These are phyloP conservation scores for Boletus pseudo-olivaceus DNA, from an alignment of 768 basidiomycete species.

Conservation along the genomic window DNA sequence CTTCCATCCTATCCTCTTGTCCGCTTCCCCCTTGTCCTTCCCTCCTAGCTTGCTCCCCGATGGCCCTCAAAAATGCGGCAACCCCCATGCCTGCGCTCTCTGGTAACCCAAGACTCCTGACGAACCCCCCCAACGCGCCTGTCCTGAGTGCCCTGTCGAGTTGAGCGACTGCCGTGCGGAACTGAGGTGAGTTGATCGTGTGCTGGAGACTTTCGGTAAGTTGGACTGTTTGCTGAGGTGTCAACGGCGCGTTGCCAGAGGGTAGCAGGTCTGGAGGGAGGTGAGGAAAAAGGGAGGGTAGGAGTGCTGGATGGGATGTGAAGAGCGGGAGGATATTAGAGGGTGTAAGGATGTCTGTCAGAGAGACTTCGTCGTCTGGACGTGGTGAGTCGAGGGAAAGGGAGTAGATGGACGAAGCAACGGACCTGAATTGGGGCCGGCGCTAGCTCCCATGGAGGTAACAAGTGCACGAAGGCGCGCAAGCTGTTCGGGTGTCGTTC, in stretches of 20 bases:
- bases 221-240: constrained; percentile 21
- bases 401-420: background rate
- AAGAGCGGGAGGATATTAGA: constrained; percentile 72
- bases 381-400: constrained; percentile 1
- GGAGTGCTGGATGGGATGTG: constrained; percentile 61
- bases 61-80: constrained; percentile 73
- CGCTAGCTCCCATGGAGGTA: constrained; percentile 39
- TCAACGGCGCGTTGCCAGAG: constrained; percentile 48
- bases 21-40: constrained; percentile 31
- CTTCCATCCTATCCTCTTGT: constrained; percentile 67
- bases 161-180: constrained; percentile 72
- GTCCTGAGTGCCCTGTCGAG: constrained; percentile 84
- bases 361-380: constrained; percentile 49
- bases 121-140: constrained; percentile 71
- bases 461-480: constrained; percentile 57
- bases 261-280: constrained; percentile 73
- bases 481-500: constrained; percentile 60
- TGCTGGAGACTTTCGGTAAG: constrained; percentile 58
- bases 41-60: constrained; percentile 69
- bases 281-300: constrained; percentile 71
- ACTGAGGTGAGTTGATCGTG: constrained; percentile 80
- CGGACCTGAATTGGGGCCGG: constrained; percentile 16
- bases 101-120: constrained; percentile 75
- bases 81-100: constrained; percentile 81
- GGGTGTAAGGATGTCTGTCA: constrained; percentile 75